Evolutionary conservation across 225 moss, liverwort and hornwort genomes (phyloP), one percentile per base, ranked within the genome.

Genomic region (Takakia lepidozioides): DNA sequence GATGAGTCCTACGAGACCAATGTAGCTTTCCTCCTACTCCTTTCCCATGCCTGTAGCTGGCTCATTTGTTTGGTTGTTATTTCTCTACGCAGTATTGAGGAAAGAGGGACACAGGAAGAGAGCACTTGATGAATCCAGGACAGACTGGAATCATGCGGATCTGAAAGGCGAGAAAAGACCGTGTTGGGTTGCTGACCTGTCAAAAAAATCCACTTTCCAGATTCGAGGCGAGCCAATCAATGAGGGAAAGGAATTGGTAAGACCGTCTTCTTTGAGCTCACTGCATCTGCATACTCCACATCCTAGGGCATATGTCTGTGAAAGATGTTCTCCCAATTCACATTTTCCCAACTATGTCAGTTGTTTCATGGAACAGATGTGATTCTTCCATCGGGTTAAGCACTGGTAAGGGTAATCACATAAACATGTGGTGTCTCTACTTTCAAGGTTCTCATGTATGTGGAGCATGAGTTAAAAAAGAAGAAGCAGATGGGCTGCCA

Each of bases 161-260:
- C n/a, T n/a, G n/a, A n/a, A n/a, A n/a, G n/a, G n/a, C n/a, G 42
- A 58, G 29, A 68, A 72, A 48, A 58, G 26, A 35, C 38, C 60
- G 41, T 50, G 64, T 41, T 46, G 62, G 16, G 27, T 23, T 19
- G 43, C 7, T 43, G 41, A 32, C 54, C 60, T 57, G 26, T 57
- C 64, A 51, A 36, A 39, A 42, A 25, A 15, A n/a, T n/a, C 22
- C 1, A 25, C 23, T 0, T 23, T 21, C 5, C 2, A 13, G 2
- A 5, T 20, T 4, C 9, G 3, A 9, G 67, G 76, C 25, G 72
- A 72, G 68, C 47, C 47, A 26, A 61, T 68, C 54, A 50, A 58
- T 58, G 58, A 55, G 29, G 64, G 61, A 28, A 49, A 72, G 43
- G 58, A 72, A 41, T 40, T 61, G 72, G 77, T 72, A 51, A 46